Conservation (phyloP, 352 stramenopile species). For the Aphanomyces euteiches region DNA sequence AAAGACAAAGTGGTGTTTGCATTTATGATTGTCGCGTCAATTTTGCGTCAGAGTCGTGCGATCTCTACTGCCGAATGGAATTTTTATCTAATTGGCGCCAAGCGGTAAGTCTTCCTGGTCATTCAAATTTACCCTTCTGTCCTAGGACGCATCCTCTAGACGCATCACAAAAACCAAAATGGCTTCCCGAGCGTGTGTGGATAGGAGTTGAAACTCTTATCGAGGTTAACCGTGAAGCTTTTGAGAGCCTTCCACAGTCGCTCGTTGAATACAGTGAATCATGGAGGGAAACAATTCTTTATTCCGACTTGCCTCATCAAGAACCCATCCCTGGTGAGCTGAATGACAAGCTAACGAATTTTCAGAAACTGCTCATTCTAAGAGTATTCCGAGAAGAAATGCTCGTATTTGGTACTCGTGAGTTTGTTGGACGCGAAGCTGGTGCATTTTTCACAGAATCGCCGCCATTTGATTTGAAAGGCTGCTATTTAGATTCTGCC, state of each 20-base stretch:
- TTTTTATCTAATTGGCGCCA: constrained; percentile 87
- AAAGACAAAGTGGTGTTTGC: constrained; percentile 94
- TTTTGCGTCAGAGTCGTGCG: constrained; percentile 66
- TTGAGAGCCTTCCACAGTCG: constrained; percentile 46
- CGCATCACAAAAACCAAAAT: constrained; percentile 39
- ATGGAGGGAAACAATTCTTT: constrained; percentile 78
- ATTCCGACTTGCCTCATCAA: constrained; percentile 72
- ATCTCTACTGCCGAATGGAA: constrained; percentile 80
- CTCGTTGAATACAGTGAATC: constrained; percentile 43
- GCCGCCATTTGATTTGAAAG: constrained; percentile 89
- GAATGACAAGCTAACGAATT: constrained; percentile 72
- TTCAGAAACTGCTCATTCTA: constrained; percentile 88
- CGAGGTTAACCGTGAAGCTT: constrained; percentile 51
- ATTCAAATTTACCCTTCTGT: not conserved
- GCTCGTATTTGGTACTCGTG: constrained; percentile 80
- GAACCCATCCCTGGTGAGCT: constrained; percentile 62
- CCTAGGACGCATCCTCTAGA: constrained; percentile 28
- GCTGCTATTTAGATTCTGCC: constrained; percentile 90
- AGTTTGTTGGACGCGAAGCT: constrained; percentile 79
- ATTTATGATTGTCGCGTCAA: constrained; percentile 90
- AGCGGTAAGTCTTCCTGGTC: constrained; percentile 36
- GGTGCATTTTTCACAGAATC: constrained; percentile 86
- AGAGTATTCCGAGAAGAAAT: constrained; percentile 88
- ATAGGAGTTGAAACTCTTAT: constrained; percentile 64
- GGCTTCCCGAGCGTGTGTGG: constrained; percentile 79